Percentiles rank a stretch among this genome's conserved stretches.
Conservation (phyloP, 257 asterid species). For the Ehretia macrophylla region DNA sequence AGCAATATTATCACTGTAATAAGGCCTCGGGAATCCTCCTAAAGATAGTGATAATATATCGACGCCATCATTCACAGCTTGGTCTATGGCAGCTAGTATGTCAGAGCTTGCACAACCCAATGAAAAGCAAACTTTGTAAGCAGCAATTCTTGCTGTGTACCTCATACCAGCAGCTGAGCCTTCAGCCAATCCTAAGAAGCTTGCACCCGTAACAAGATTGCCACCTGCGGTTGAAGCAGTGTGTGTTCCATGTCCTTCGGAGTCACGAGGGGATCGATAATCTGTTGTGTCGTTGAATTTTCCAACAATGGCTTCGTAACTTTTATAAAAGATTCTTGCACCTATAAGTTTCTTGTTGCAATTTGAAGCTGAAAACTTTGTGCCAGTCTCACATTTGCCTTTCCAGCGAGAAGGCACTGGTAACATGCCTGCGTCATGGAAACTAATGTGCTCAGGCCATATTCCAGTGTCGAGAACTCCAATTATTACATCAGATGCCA, state of each 20-base stretch:
- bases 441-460: slow-evolving; percentile 77
- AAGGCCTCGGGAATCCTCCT: slow-evolving; percentile 49
- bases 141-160: slow-evolving; percentile 58
- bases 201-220: slow-evolving; percentile 39
- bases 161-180: slow-evolving; percentile 67
- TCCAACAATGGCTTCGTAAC: slow-evolving; percentile 54
- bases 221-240: slow-evolving; percentile 78
- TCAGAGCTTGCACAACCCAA: slow-evolving; percentile 58
- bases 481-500: slow-evolving; percentile 61
- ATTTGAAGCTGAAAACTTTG: slow-evolving; percentile 34
- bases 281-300: slow-evolving; percentile 48
- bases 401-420: slow-evolving; percentile 55
- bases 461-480: slow-evolving; percentile 70
- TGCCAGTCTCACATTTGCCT: slow-evolving; percentile 55
- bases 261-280: slow-evolving; percentile 59
- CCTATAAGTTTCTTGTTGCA: slow-evolving; percentile 65
- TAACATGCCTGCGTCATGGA: slow-evolving; percentile 31
- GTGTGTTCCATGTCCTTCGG: slow-evolving; percentile 73
- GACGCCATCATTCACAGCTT: slow-evolving; percentile 63
- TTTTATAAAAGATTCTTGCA: slow-evolving; percentile 54
- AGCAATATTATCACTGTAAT: slow-evolving; percentile 42
- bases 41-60: slow-evolving; percentile 61
- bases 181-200: slow-evolving; percentile 45
- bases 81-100: slow-evolving; percentile 63
- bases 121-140: slow-evolving; percentile 59